Percentiles rank a stretch among this genome's conserved stretches.
These are phyloP conservation scores for Batkoa obscura DNA, from an alignment of 371 early-diverging fungal genomes.

Conservation along the genomic window DNA sequence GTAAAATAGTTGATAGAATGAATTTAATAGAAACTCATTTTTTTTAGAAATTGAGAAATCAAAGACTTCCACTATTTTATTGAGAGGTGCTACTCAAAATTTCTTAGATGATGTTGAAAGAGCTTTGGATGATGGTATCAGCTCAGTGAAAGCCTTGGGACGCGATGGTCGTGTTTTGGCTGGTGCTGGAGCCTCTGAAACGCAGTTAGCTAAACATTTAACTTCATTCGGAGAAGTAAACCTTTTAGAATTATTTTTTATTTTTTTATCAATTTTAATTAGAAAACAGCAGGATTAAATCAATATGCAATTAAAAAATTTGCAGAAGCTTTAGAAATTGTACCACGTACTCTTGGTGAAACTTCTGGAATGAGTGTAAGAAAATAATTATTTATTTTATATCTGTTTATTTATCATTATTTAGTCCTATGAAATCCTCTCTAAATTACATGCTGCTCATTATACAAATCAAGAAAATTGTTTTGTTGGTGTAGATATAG, in stretches of 20 bases:
- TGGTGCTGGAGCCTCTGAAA: slow-evolving; percentile 93
- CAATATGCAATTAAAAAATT: slow-evolving; percentile 93
- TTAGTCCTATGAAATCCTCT: slow-evolving; percentile 66
- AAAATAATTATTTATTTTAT: slow-evolving; percentile 49
- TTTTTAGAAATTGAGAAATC: slow-evolving; percentile 38
- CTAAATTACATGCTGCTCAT: slow-evolving; percentile 88
- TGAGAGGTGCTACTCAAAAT: slow-evolving; percentile 95
- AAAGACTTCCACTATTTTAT: slow-evolving; percentile 85
- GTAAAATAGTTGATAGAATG: too few species aligned
- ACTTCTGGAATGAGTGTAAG: slow-evolving; percentile 92
- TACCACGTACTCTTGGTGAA: slow-evolving; percentile 89
- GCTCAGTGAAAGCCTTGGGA: slow-evolving; percentile 83
- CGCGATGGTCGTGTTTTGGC: slow-evolving; percentile 74
- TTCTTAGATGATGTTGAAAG: slow-evolving; percentile 94
- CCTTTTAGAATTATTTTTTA: background rate
- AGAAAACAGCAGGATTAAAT: slow-evolving; percentile 82
- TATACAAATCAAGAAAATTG: slow-evolving; percentile 37
- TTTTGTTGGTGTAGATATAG: slow-evolving; percentile 55
- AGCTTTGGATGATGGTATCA: slow-evolving; percentile 96
- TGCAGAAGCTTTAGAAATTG: slow-evolving; percentile 88
- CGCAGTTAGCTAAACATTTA: slow-evolving; percentile 70
- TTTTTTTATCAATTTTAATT: background rate
- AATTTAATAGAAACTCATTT: background rate
- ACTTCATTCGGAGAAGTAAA: slow-evolving; percentile 36
- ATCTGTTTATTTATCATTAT: background rate